Evolutionary conservation across 179 eudicot genomes (phyloP).

Genomic region (Actinidia polygama): DNA sequence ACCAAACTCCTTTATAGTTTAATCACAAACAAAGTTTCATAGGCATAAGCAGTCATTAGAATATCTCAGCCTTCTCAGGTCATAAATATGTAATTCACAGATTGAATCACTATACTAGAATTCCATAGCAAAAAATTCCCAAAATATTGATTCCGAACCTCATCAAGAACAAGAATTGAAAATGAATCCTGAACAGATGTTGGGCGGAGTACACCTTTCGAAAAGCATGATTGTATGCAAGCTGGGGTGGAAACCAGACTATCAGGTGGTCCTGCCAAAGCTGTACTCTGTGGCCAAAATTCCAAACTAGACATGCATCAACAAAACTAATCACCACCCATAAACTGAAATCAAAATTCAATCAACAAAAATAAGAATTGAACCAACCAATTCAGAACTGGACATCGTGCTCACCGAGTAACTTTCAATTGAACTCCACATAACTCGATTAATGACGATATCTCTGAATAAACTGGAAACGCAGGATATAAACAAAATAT

Average conservation of each 20-base stretch:
- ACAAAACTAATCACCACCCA: conserved; percentile 12
- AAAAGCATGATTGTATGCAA: conserved; percentile 71
- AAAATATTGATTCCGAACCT: conserved; percentile 44
- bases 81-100: neutral
- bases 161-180: conserved; percentile 85
- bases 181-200: conserved; percentile 79
- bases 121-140: neutral
- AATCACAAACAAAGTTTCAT: neutral
- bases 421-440: conserved; percentile 82
- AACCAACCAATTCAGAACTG: conserved; percentile 76
- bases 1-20: neutral
- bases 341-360: conserved; percentile 11
- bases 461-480: conserved; percentile 71
- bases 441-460: conserved; percentile 64
- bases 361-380: neutral
- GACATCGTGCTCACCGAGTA: conserved; percentile 72
- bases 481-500: neutral
- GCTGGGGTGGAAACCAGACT: conserved; percentile 89
- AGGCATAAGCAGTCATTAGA: neutral
- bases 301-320: neutral
- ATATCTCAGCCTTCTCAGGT: neutral
- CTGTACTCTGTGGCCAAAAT: conserved; percentile 9
- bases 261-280: conserved; percentile 69
- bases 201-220: conserved; percentile 57
- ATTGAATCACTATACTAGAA: neutral